Percentiles rank a stretch among this genome's conserved stretches.
Evolutionary conservation across 2,329 filamentous ascomycete genomes (phyloP).

Genomic region (Aurifilum marmelostoma): DNA sequence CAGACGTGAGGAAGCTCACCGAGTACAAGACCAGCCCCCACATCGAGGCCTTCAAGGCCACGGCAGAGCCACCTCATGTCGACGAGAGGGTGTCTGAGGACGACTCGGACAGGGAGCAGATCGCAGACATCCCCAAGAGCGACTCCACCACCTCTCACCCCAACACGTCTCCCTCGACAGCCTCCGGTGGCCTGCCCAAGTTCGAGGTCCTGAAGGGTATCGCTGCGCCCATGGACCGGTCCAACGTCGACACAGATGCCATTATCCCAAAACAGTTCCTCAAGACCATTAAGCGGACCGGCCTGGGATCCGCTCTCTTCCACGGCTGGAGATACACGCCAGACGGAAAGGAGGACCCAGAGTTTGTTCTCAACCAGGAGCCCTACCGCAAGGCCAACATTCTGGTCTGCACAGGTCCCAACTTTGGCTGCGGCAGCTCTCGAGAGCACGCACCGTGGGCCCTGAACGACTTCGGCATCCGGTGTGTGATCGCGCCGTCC

Average conservation of each 20-base stretch:
- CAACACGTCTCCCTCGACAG: conserved; percentile 58
- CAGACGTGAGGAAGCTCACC: conserved; percentile 84
- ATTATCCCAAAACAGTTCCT: conserved; percentile 99
- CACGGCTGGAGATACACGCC: conserved; percentile 77
- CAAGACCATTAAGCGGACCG: conserved; percentile 98
- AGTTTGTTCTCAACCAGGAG: conserved; percentile 89
- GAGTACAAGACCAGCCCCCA: conserved; percentile 61
- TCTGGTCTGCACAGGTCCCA: conserved; percentile 85
- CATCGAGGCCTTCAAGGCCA: conserved; percentile 57
- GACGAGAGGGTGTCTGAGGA: conserved; percentile 58
- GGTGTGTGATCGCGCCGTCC: conserved; percentile 86
- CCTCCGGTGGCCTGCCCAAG: conserved; percentile 72
- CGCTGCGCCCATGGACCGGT: conserved; percentile 82
- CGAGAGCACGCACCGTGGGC: conserved; percentile 98
- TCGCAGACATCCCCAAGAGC: conserved; percentile 66
- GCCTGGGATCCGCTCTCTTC: conserved; percentile 87
- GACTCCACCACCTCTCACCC: conserved; percentile 58
- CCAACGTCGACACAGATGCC: conserved; percentile 97
- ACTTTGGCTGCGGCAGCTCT: conserved; percentile 93
- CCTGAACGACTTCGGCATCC: conserved; percentile 93
- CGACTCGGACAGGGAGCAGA: conserved; percentile 55
- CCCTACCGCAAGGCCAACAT: conserved; percentile 86
- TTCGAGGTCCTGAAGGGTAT: conserved; percentile 85
- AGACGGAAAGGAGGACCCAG: conserved; percentile 73
- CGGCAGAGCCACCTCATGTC: conserved; percentile 49